A percentile compares a stretch with the other conserved stretches of the same genome.
phyloP scores from a whole-genome alignment of 2,329 filamentous ascomycete species.

The Verticillium isaacii region DNA sequence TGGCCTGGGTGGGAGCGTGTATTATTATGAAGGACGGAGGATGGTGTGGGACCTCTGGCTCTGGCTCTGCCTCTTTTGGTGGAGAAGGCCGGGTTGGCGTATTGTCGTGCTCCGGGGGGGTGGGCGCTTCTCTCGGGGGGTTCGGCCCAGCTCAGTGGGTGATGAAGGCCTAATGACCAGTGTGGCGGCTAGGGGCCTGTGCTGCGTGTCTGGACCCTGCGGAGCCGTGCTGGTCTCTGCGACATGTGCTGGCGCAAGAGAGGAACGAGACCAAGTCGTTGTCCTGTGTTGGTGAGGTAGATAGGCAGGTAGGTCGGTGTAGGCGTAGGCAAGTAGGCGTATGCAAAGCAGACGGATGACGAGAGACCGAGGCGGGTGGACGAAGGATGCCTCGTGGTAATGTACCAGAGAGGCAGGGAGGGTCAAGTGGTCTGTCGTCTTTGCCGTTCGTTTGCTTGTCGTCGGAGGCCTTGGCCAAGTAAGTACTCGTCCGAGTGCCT shows the following conservation, averaged over 20 bases:
- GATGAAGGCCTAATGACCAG: background rate
- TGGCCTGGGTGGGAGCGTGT: background rate
- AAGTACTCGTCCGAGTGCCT: background rate
- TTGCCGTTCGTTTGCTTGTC: background rate
- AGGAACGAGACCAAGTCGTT: background rate
- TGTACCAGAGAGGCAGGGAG: background rate
- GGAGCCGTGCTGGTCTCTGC: background rate
- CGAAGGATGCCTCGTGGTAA: background rate
- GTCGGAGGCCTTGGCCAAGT: background rate
- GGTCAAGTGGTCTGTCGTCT: background rate
- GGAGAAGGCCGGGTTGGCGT: background rate
- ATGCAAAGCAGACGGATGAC: background rate
- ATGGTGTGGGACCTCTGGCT: constrained; percentile 6
- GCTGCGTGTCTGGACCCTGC: background rate
- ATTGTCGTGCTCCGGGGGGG: background rate
- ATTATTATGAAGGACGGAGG: constrained; percentile 1
- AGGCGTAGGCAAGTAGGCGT: no score
- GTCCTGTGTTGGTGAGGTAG: background rate
- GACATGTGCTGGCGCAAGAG: background rate
- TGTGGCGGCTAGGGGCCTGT: background rate
- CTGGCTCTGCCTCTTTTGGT: background rate
- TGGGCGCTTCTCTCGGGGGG: background rate
- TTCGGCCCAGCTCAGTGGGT: background rate
- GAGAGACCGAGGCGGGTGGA: background rate
- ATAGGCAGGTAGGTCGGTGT: background rate